Base-by-base conservation (phyloP, 768 basidiomycete species). In the Calocera cornea region DNA sequence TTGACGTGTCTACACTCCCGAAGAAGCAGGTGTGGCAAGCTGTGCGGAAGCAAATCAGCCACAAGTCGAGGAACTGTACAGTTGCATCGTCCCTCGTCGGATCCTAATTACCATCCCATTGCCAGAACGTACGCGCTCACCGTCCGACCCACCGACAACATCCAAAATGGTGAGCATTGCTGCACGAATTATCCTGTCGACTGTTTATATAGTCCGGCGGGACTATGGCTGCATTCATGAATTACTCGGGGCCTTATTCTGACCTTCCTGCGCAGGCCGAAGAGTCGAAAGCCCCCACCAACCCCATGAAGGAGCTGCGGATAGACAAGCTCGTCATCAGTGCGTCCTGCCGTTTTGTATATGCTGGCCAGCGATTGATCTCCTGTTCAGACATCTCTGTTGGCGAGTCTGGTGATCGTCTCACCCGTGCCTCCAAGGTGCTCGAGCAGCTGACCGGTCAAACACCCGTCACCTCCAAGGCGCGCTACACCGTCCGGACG, bases 311-410 rank as follows among this genome's bases (percentile, higher is more conserved):
- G 83, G 95, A 99, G 82, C 89, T 91, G 73, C 84, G 86, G 72
- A 93, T 97, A 79, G 95, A 97, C 81, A 99, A 99, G 85, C 87
- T 98, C 77, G 93, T 95, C 81, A 94, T 98, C 86, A 98, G 95
- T 98, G 80, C 76, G 94, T 90, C 54, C 34, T n/a, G 34, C 16
- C 10, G 41, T 19, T 14, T 29, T 19, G 17, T 31, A 16, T 65
- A 12, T 65, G 68, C 34, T n/a, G n/a, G 65, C 11, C 47, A 44
- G 63, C 64, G 41, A n/a, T 1, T 34, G 65, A n/a, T 34, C 47
- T 54, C 63, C 22, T 40, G 22, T 36, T 36, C 76, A 95, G 95
- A 99, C 88, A 99, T 99, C 81, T 97, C 94, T 74, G 97, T 99
- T 75, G 97, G 97, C 77, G 97, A 98, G 84, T 97, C 95, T 74